phyloP scores from a whole-genome alignment of 2,329 filamentous ascomycete genomes.

The Atkinsonella texensis region DNA sequence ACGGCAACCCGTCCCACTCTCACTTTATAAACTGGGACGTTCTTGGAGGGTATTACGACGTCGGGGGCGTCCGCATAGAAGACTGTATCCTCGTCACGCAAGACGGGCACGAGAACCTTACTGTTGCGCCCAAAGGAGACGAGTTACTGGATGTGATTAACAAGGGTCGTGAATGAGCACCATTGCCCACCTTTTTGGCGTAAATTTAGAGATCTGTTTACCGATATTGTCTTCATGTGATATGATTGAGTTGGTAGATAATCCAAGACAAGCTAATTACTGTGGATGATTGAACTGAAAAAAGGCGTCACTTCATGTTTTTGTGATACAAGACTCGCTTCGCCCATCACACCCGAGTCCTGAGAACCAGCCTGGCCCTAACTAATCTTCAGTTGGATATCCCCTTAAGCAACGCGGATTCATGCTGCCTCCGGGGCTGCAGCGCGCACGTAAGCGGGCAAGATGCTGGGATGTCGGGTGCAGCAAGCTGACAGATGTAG shows the following conservation, averaged over 20 bases:
- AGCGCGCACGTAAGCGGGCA: too few species aligned
- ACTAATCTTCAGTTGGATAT: too few species aligned
- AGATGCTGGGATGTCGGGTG: too few species aligned
- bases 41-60: slow-evolving; percentile 57
- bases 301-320: too few species aligned
- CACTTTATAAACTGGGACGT: slow-evolving; percentile 53
- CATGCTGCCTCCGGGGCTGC: too few species aligned
- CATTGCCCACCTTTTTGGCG: neutral
- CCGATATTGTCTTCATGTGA: neutral
- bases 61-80: slow-evolving; percentile 88
- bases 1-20: slow-evolving; percentile 44
- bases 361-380: too few species aligned
- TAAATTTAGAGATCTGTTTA: neutral
- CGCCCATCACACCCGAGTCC: too few species aligned
- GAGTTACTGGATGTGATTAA: slow-evolving; percentile 55
- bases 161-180: slow-evolving; percentile 10
- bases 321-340: too few species aligned
- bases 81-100: slow-evolving; percentile 77
- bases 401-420: too few species aligned
- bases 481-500: too few species aligned
- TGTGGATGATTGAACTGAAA: too few species aligned
- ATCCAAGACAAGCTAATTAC: too few species aligned
- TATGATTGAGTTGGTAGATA: neutral
- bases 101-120: slow-evolving; percentile 72
- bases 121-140: slow-evolving; percentile 63